A percentile compares a stretch with the other conserved stretches of the same genome.
Evolutionary conservation across 2,329 filamentous ascomycete genomes (phyloP).

Genomic region (Xylaria sp.): DNA sequence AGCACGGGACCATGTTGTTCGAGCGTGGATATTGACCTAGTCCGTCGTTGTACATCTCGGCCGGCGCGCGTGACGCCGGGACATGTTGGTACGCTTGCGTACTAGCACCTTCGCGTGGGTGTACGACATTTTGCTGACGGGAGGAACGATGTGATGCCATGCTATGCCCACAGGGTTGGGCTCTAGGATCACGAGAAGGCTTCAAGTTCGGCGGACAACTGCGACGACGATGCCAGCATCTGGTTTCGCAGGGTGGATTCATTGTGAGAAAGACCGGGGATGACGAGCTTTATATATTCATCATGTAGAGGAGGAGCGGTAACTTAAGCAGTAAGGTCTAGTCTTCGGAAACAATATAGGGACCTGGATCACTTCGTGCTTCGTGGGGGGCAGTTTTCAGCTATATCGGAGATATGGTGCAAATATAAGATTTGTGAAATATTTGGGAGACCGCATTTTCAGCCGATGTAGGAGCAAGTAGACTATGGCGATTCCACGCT

Average conservation of each 20-base stretch:
- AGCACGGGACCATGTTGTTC: not conserved
- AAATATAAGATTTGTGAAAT: not conserved
- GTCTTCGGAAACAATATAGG: not conserved
- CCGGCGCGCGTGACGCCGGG: not conserved
- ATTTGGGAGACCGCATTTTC: not conserved
- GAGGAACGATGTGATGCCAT: not conserved
- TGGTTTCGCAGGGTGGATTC: not conserved
- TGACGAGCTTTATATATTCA: not conserved
- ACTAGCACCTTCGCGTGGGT: not conserved
- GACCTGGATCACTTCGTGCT: not conserved
- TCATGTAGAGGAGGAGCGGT: not conserved
- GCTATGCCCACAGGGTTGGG: not conserved
- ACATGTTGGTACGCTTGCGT: not conserved
- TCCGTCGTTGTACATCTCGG: not conserved
- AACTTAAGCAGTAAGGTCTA: not conserved
- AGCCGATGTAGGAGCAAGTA: not conserved
- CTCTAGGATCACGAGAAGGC: not conserved
- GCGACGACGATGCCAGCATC: not conserved
- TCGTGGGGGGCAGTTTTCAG: not conserved
- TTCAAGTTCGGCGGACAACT: not conserved
- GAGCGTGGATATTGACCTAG: too few species aligned
- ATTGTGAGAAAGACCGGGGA: not conserved
- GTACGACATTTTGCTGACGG: not conserved
- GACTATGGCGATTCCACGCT: not conserved
- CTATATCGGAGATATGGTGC: conserved; percentile 3